phyloP scores from a whole-genome alignment of 1,139 yeast genomes.

The Saccharomyces hybrid region DNA sequence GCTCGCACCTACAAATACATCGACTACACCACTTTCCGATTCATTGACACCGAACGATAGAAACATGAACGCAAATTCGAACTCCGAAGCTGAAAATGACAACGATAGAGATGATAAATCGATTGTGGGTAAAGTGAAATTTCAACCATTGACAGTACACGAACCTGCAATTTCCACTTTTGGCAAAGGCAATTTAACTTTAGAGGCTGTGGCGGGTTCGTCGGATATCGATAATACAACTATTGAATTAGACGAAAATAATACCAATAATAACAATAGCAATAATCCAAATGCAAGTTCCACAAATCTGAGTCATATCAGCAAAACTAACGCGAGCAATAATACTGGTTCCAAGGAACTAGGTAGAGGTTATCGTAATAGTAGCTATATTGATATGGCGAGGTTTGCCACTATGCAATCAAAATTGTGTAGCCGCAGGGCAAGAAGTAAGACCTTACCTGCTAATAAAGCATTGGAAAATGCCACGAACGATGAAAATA shows the following conservation, averaged over 20 bases:
- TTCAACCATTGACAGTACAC: constrained; percentile 45
- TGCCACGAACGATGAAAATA: constrained; percentile 5
- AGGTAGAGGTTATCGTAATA: constrained; percentile 9
- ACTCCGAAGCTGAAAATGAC: neutral
- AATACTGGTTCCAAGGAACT: constrained; percentile 1
- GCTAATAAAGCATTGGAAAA: constrained; percentile 10
- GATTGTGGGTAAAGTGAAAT: constrained; percentile 37
- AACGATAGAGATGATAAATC: constrained; percentile 4
- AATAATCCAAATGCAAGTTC: neutral
- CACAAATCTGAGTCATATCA: neutral
- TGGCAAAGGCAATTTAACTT: constrained; percentile 64
- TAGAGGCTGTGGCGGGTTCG: constrained; percentile 43
- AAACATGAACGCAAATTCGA: constrained; percentile 2
- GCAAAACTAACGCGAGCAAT: neutral
- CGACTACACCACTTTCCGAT: constrained; percentile 1
- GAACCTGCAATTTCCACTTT: constrained; percentile 47
- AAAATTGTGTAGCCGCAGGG: constrained; percentile 9
- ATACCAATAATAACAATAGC: neutral
- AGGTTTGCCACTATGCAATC: constrained; percentile 10
- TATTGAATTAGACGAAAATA: constrained; percentile 2
- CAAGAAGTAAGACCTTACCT: constrained; percentile 24
- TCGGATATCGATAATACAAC: constrained; percentile 9
- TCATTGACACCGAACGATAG: constrained; percentile 5
- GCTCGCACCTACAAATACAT: neutral
- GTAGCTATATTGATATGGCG: constrained; percentile 13